A percentile compares a stretch with the other conserved stretches of the same genome.
Evolutionary conservation across 2,329 filamentous ascomycete species (phyloP).

Genomic region (Didymella lethalis): DNA sequence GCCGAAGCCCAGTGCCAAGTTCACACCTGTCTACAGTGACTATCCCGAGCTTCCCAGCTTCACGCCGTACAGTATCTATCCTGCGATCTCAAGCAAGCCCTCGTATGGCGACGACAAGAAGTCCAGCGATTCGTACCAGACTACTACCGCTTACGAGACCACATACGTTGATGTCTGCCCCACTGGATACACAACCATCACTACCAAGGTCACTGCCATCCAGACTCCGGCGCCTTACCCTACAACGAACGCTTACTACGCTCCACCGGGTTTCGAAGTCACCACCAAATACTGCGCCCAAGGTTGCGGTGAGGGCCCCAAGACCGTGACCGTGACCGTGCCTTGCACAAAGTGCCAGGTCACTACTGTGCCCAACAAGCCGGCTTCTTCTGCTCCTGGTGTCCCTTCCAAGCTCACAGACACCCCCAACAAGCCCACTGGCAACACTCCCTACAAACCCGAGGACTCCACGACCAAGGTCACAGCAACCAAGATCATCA

Average conservation of each 20-base stretch:
- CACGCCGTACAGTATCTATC: conserved; percentile 22
- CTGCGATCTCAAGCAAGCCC: conserved; percentile 20
- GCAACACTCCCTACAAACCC: conserved; percentile 6
- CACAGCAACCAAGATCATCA: conserved; percentile 30
- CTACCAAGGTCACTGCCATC: conserved; percentile 27
- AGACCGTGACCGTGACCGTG: conserved; percentile 39
- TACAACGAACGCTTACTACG: conserved; percentile 23
- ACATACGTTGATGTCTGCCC: conserved; percentile 46
- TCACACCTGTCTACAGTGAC: conserved; percentile 18
- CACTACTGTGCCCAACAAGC: conserved; percentile 6
- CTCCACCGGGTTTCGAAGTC: conserved; percentile 37
- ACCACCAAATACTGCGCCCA: conserved; percentile 40
- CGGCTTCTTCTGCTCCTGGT: conserved; percentile 3
- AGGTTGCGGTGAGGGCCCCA: conserved; percentile 35
- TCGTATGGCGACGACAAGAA: conserved; percentile 14
- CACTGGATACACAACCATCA: conserved; percentile 45
- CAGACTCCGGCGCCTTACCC: conserved; percentile 23
- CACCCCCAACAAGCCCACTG: conserved; percentile 2
- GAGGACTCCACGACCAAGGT: conserved; percentile 17
- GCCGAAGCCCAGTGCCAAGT: conserved; percentile 13
- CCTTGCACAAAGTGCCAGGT: conserved; percentile 25
- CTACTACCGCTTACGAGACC: conserved; percentile 37
- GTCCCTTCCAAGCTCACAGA: conserved; percentile 6
- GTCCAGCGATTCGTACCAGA: conserved; percentile 19
- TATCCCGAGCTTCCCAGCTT: conserved; percentile 23